Base-by-base conservation (phyloP, 352 stramenopile species). In the Phytophthora quininea region DNA sequence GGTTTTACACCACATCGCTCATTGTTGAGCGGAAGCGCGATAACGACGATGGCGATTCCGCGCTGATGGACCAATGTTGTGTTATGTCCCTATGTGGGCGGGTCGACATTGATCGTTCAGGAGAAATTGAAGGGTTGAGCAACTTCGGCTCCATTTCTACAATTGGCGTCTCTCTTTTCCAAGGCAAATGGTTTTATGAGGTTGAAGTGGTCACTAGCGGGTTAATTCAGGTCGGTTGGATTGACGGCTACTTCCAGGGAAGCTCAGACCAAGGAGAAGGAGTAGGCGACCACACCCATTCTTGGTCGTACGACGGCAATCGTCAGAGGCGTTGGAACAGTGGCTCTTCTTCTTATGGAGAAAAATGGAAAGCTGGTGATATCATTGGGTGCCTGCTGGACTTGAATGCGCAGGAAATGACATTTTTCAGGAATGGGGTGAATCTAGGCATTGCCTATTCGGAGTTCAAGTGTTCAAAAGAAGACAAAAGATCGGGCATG, bases 151-250 rank as follows among this genome's bases (percentile, higher is more conserved):
- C 89, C 0, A 88, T 97, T 38, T 91, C 84, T 4, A 95, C 88
- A 1, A 64, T 87, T 10, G 87, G 89, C 3, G 80, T 95, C 15
- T 81, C 83, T 1, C 62, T 97, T 0, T 91, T 91, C 43, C 58
- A 67, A 52, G 92, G 92, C 0, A 97, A 96, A 56, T 98, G 93
- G 93, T 98, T 98, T 68, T 98, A 98, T 57, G 93, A 98, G 71
- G 89, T 98, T 33, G 86, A 96, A 54, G 79, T 98, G 1, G 80
- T 97, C 27, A 96, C 88, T 7, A 94, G 86, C 43, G 93, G 93
- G 10, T 74, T 97, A 49, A 97, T 98, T 64, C 93, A 98, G 71
- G 90, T 98, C 29, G 93, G 93, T 7, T 98, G 93, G 93, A 96
- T 95, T 32, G 92, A 98, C 64, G 79, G 80, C 15, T 91, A 95